A percentile compares a stretch with the other conserved stretches of the same genome.
These are phyloP conservation scores for Sclerotinia borealis DNA, from an alignment of 2,329 filamentous ascomycete species.

Conservation along the genomic window DNA sequence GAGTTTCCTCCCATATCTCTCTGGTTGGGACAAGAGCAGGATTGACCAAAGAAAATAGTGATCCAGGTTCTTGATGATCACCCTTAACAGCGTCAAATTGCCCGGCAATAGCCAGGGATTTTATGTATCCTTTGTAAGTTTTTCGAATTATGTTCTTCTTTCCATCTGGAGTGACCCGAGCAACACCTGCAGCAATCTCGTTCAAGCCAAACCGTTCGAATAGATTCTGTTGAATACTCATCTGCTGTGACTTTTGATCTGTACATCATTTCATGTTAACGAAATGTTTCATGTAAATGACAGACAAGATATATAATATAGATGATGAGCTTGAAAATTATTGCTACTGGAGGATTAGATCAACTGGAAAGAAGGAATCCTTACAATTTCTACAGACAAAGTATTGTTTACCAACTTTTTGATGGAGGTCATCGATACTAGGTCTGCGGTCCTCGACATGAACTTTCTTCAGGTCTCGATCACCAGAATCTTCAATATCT, in stretches of 20 bases:
- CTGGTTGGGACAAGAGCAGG: constrained; percentile 37
- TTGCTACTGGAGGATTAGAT: constrained; percentile 13
- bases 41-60: constrained; percentile 43
- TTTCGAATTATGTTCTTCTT: constrained; percentile 62
- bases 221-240: constrained; percentile 49
- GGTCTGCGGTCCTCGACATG: constrained; percentile 55
- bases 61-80: constrained; percentile 37
- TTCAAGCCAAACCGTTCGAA: constrained; percentile 53
- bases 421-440: constrained; percentile 58
- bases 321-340: constrained; percentile 15
- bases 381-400: constrained; percentile 63
- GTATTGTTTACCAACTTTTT: constrained; percentile 62
- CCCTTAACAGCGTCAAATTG: constrained; percentile 56
- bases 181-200: constrained; percentile 53
- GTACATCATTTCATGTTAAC: constrained; percentile 32
- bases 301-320: constrained; percentile 15
- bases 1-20: constrained; percentile 50
- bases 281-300: constrained; percentile 26
- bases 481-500: constrained; percentile 48
- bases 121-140: constrained; percentile 64
- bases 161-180: constrained; percentile 57
- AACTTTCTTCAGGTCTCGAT: constrained; percentile 55
- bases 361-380: constrained; percentile 42
- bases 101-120: constrained; percentile 54
- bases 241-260: constrained; percentile 36